Evolutionary conservation across 2,329 filamentous ascomycete species (phyloP).

Genomic region (Calonectria honghensis): DNA sequence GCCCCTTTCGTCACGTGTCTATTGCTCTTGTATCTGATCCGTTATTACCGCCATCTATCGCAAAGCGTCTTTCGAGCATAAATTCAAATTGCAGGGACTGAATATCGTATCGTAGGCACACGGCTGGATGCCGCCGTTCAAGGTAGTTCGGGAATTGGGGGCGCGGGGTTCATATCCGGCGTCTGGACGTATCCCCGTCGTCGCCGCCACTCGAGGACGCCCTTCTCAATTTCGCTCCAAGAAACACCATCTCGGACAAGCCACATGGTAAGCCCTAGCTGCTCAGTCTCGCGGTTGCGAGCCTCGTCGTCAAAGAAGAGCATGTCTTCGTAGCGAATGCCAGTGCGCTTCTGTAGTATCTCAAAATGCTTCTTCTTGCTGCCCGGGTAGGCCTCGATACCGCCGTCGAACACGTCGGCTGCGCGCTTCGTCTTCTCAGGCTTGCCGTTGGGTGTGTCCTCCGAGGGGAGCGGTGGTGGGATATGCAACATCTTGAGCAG

Average conservation of each 20-base stretch:
- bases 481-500: conserved; percentile 85
- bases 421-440: conserved; percentile 64
- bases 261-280: conserved; percentile 88
- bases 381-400: conserved; percentile 82
- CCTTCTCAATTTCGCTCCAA: conserved; percentile 85
- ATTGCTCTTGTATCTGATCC: conserved; percentile 22
- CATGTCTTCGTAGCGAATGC: conserved; percentile 87
- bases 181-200: conserved; percentile 71
- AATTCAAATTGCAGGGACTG: background rate
- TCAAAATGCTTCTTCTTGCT: conserved; percentile 92
- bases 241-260: conserved; percentile 87
- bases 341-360: conserved; percentile 81
- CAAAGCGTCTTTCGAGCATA: conserved; percentile 2
- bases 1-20: conserved; percentile 1
- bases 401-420: conserved; percentile 76
- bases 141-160: conserved; percentile 7
- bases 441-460: conserved; percentile 48
- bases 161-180: conserved; percentile 25
- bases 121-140: background rate
- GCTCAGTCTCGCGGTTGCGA: conserved; percentile 88
- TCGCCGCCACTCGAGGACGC: conserved; percentile 87
- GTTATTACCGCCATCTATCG: conserved; percentile 18
- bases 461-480: conserved; percentile 58
- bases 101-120: background rate
- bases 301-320: conserved; percentile 96